phyloP scores from a whole-genome alignment of 257 asterid species.

The Nicotiana tomentosiformis region DNA sequence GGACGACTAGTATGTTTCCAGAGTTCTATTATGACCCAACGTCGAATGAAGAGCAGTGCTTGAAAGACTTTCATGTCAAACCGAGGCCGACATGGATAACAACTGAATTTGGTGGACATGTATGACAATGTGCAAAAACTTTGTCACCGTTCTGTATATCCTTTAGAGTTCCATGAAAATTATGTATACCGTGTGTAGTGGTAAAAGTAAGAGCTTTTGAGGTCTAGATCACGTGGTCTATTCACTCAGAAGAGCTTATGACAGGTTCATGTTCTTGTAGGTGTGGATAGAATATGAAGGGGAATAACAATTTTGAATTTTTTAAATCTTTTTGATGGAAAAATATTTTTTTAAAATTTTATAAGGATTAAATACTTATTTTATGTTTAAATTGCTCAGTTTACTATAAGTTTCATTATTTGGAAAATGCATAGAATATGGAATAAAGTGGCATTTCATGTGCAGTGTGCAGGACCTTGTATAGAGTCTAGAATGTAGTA shows the following conservation, averaged over 20 bases:
- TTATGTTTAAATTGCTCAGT: background rate
- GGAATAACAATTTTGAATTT: background rate
- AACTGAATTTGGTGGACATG: slow-evolving; percentile 90
- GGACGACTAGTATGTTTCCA: slow-evolving; percentile 67
- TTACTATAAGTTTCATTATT: background rate
- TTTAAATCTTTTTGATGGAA: background rate
- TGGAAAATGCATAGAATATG: background rate
- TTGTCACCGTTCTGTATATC: background rate
- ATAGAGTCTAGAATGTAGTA: background rate
- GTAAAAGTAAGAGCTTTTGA: background rate
- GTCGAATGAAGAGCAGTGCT: slow-evolving; percentile 46
- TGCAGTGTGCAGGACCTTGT: background rate
- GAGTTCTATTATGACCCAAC: slow-evolving; percentile 44
- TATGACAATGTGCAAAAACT: slow-evolving; percentile 21
- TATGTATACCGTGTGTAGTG: background rate
- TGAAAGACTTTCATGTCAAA: slow-evolving; percentile 52
- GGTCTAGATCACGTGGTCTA: background rate
- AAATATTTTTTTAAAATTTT: background rate
- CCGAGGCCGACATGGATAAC: slow-evolving; percentile 92
- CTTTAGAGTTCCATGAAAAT: background rate
- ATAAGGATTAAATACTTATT: background rate
- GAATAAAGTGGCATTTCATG: background rate
- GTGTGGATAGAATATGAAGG: background rate
- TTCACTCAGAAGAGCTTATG: background rate
- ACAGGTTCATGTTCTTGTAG: background rate